These are phyloP conservation scores for Beauveria asiatica DNA, from an alignment of 2,329 filamentous ascomycete species.

Conservation along the genomic window DNA sequence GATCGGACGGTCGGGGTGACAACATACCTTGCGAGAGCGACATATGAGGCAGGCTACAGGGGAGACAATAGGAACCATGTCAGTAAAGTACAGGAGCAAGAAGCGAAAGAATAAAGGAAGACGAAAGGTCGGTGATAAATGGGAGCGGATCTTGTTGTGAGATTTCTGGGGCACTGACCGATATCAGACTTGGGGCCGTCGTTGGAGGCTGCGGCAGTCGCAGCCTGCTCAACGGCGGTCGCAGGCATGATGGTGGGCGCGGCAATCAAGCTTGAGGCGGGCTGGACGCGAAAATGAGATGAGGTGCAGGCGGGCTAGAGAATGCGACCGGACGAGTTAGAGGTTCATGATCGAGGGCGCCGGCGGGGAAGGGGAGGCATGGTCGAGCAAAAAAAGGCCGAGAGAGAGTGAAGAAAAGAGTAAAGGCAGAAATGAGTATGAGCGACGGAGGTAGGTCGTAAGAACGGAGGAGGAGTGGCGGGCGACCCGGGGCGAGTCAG, in stretches of 20 bases:
- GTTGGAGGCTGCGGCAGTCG: slow-evolving; percentile 10
- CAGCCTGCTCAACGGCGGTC: slow-evolving; percentile 11
- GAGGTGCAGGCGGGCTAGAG: neutral
- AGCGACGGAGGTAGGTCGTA: neutral
- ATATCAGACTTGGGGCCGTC: slow-evolving; percentile 12
- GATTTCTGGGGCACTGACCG: slow-evolving; percentile 10
- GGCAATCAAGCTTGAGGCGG: neutral
- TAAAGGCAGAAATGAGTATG: neutral
- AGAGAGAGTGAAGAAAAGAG: neutral
- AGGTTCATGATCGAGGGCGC: slow-evolving; percentile 1
- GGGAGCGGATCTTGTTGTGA: slow-evolving; percentile 1
- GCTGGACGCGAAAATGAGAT: neutral
- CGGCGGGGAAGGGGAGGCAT: neutral
- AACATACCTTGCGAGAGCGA: slow-evolving; percentile 14
- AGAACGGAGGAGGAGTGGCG: neutral
- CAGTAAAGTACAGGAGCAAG: neutral
- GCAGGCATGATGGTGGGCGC: slow-evolving; percentile 11
- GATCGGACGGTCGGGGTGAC: slow-evolving; percentile 1
- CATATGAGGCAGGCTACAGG: slow-evolving; percentile 13
- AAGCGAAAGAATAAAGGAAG: neutral
- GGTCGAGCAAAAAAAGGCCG: neutral
- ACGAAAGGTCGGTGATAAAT: neutral
- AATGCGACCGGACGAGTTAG: neutral
- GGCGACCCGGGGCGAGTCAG: slow-evolving; percentile 11
- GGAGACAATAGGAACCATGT: slow-evolving; percentile 2